A percentile compares a stretch with the other conserved stretches of the same genome.
These are phyloP conservation scores for Incumbomyces delicatus DNA, from an alignment of 2,329 filamentous ascomycete species.

Conservation along the genomic window DNA sequence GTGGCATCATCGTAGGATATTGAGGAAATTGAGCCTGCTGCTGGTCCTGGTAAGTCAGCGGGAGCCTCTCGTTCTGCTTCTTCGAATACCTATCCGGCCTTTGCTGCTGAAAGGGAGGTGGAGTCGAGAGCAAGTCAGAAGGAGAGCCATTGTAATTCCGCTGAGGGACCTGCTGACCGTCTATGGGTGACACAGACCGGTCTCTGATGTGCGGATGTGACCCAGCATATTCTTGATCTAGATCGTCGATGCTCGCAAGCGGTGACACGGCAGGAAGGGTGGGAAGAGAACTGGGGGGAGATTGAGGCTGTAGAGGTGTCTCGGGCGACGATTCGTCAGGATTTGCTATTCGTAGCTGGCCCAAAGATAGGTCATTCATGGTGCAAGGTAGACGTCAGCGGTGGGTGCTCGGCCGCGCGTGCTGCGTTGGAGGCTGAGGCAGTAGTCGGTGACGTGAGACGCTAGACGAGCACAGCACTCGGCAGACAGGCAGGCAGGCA, in stretches of 20 bases:
- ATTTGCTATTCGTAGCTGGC: slow-evolving; percentile 92
- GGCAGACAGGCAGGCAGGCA: not conserved
- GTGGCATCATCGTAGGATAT: slow-evolving; percentile 35
- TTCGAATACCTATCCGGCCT: slow-evolving; percentile 12
- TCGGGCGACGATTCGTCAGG: slow-evolving; percentile 60
- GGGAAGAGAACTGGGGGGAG: slow-evolving; percentile 7
- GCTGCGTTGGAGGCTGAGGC: not conserved
- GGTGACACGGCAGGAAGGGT: slow-evolving; percentile 13
- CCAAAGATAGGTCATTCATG: slow-evolving; percentile 57
- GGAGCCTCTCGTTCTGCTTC: slow-evolving; percentile 30
- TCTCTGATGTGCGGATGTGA: slow-evolving; percentile 8
- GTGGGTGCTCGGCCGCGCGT: not conserved
- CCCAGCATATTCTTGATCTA: slow-evolving; percentile 12
- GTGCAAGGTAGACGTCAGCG: not conserved
- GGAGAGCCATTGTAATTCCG: slow-evolving; percentile 7
- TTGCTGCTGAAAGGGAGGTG: slow-evolving; percentile 5
- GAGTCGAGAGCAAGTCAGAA: slow-evolving; percentile 1
- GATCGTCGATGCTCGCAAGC: slow-evolving; percentile 11
- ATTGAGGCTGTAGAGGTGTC: slow-evolving; percentile 20
- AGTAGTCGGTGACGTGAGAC: slow-evolving; percentile 4
- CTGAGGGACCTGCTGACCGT: slow-evolving; percentile 7
- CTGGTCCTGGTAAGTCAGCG: slow-evolving; percentile 35
- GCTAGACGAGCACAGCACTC: not conserved
- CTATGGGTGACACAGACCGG: slow-evolving; percentile 19
- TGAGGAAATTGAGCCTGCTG: slow-evolving; percentile 34